These are phyloP conservation scores for Calocybe gambosa DNA, from an alignment of 1,284 basidiomycete genomes.

Conservation along the genomic window DNA sequence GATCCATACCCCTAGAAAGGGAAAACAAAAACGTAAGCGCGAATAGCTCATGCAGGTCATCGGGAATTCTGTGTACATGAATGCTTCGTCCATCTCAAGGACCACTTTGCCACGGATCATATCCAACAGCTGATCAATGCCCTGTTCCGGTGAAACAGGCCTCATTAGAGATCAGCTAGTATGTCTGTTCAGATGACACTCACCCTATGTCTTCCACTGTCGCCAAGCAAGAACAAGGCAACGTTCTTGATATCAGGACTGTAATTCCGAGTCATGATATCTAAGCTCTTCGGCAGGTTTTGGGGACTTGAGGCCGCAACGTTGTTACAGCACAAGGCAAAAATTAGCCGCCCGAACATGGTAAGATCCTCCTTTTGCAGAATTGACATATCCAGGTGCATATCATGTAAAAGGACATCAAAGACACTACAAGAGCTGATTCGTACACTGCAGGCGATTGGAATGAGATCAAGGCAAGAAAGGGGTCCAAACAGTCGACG, in stretches of 20 bases:
- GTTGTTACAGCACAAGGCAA: conserved; percentile 74
- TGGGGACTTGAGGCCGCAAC: conserved; percentile 50
- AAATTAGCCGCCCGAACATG: conserved; percentile 82
- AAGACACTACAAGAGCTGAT: conserved; percentile 80
- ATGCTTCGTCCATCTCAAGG: conserved; percentile 79
- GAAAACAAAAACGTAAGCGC: conserved; percentile 1
- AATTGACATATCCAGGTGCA: conserved; percentile 50
- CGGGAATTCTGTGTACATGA: conserved; percentile 47
- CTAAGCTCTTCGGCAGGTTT: conserved; percentile 73
- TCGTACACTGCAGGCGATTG: conserved; percentile 48
- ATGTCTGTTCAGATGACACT: conserved; percentile 4
- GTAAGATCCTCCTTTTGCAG: conserved; percentile 86
- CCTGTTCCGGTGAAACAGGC: conserved; percentile 35
- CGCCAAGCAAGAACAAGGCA: conserved; percentile 73
- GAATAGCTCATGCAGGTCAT: conserved; percentile 5
- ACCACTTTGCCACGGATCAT: conserved; percentile 73
- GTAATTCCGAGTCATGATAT: conserved; percentile 71
- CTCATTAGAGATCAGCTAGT: conserved; percentile 1
- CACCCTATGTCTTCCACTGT: conserved; percentile 62
- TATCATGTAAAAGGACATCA: conserved; percentile 79
- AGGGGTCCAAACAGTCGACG: conserved; percentile 12
- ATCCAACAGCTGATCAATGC: conserved; percentile 74
- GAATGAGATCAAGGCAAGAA: background rate
- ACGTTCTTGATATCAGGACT: conserved; percentile 80
- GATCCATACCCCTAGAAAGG: conserved; percentile 64